A percentile compares a stretch with the other conserved stretches of the same genome.
Conservation (phyloP, 192 early-diverging fungal genomes). For the Thamnidium elegans region DNA sequence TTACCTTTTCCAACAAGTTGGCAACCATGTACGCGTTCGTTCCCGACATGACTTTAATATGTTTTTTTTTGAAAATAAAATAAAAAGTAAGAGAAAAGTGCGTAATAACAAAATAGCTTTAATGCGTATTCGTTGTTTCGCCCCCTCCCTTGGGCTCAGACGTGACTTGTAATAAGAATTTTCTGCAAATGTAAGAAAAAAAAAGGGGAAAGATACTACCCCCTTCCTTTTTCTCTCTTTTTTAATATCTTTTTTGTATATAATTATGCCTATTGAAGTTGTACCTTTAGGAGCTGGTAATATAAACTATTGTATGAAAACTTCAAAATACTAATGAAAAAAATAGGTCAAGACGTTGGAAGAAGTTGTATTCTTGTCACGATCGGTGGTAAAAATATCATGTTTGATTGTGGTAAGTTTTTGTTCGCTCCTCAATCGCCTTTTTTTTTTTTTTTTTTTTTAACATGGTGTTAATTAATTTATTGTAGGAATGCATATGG, state of each 20-base stretch:
- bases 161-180: too few species aligned
- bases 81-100: too few species aligned
- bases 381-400: conserved; percentile 78
- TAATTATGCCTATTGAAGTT: conserved; percentile 52
- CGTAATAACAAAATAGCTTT: too few species aligned
- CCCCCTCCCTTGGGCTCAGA: too few species aligned
- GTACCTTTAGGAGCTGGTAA: conserved; percentile 61
- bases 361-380: conserved; percentile 79
- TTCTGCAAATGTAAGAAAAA: too few species aligned
- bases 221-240: too few species aligned
- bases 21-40: conserved; percentile 64
- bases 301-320: not conserved
- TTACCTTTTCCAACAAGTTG: conserved; percentile 70
- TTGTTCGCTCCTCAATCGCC: not conserved
- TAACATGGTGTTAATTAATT: not conserved
- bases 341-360: conserved; percentile 81
- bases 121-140: too few species aligned
- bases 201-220: too few species aligned
- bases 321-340: not conserved
- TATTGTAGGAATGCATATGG: conserved; percentile 80
- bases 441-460: not conserved
- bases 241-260: too few species aligned
- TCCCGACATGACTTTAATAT: conserved; percentile 35
- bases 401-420: conserved; percentile 76
- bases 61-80: not conserved